Evolutionary conservation across 2,329 filamentous ascomycete genomes (phyloP), one percentile per base, ranked within the genome.

Genomic region (Claviceps sp.): DNA sequence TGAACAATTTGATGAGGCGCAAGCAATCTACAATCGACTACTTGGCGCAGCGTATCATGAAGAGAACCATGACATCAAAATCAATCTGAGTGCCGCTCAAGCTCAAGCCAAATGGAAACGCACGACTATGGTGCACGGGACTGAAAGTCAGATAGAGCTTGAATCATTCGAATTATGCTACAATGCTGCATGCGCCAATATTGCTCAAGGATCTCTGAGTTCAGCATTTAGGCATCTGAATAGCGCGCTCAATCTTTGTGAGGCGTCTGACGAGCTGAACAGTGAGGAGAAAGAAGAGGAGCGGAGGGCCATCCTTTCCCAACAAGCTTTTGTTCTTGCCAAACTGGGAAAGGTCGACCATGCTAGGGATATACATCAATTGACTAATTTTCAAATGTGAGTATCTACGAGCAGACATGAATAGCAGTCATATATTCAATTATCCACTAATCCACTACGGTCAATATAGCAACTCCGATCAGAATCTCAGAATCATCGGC

Each of bases 151-250:
- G 22, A 58, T 58, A 55, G 80, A 87, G 59, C 68, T 85, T 26
- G 85, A 89, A 56, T 79, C 83, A 2, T 93, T 93, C 59, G 88
- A 93, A 70, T 83, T 85, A 26, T 83, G 85, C 11, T 94, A 87
- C 69, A 94, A 94, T 65, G 77, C 81, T 24, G 87, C 86, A 8
- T 91, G 87, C 64, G 76, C 76, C 19, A 81, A 79, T 64, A 82
- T 93, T 59, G 84, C 85, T 14, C 74, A 80, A 47, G 84, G 81
- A 7, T 82, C 87, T 58, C 71, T 87, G 40, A 74, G 69, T 4
- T 77, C 81, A 57, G 87, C 81, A 1, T 75, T 80, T 22, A 70
- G 84, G 24, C 72, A 90, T 52, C 69, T 93, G 54, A 85, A 83
- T 67, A 76, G 83, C 51, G 82, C 88, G 2, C 77, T 76, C 58